Conservation (phyloP, 257 asterid genomes). For the Fraxinus quadrangulata region DNA sequence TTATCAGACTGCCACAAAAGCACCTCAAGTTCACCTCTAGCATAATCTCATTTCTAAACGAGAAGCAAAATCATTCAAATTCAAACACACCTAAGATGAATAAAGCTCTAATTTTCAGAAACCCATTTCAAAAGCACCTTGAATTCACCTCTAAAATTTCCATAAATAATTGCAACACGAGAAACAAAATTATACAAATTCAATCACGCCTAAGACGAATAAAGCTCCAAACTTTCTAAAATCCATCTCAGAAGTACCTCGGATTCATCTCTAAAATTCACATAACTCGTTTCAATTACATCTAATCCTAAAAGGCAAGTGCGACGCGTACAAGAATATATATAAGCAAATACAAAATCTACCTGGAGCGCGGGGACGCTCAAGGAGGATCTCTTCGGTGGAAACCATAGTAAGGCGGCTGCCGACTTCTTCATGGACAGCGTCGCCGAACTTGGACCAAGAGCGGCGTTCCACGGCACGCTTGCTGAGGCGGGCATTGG, state of each 20-base stretch:
- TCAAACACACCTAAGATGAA: slow-evolving; percentile 17
- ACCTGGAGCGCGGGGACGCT: slow-evolving; percentile 88
- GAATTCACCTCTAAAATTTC: background rate
- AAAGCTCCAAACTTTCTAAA: too few species aligned
- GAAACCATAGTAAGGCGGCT: slow-evolving; percentile 85
- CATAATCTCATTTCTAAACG: background rate
- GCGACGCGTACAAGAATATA: background rate
- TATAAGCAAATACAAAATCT: background rate
- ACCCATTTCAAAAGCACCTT: background rate
- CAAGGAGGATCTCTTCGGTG: slow-evolving; percentile 85
- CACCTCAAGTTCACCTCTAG: background rate
- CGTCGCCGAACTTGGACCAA: slow-evolving; percentile 89
- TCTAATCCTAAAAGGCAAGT: background rate
- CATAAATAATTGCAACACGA: background rate
- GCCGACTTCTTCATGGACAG: slow-evolving; percentile 79
- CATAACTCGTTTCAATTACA: background rate
- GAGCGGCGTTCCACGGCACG: slow-evolving; percentile 82
- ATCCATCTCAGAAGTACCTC: background rate
- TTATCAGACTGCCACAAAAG: background rate
- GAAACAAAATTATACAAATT: background rate
- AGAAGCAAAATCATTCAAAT: background rate
- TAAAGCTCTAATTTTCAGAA: background rate
- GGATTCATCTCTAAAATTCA: background rate
- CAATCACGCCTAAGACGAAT: background rate
- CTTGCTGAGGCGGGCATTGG: slow-evolving; percentile 80